These are phyloP conservation scores for Lizonia empirigonia DNA, from an alignment of 2,329 filamentous ascomycete genomes.

Conservation along the genomic window DNA sequence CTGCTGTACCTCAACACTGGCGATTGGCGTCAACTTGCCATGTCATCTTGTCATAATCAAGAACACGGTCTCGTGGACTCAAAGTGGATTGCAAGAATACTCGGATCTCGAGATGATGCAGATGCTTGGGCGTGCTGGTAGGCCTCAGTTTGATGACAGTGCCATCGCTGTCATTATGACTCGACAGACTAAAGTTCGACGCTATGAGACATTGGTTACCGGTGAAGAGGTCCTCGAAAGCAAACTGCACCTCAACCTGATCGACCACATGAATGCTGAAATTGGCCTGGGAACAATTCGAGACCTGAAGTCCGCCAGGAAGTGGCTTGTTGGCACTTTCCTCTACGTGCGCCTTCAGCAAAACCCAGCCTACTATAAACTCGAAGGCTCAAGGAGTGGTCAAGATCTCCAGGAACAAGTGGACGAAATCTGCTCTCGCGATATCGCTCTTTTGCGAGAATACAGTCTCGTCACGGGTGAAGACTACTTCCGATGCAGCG, in stretches of 20 bases:
- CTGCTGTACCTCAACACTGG: conserved; percentile 84
- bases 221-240: conserved; percentile 78
- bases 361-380: conserved; percentile 73
- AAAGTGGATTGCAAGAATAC: conserved; percentile 67
- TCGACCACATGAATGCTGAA: conserved; percentile 85
- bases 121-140: conserved; percentile 83
- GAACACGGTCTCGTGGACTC: conserved; percentile 69
- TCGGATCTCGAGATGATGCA: conserved; percentile 87
- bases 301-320: conserved; percentile 67
- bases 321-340: conserved; percentile 79
- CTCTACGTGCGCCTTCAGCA: conserved; percentile 73
- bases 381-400: conserved; percentile 59
- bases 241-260: conserved; percentile 75
- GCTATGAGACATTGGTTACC: conserved; percentile 75
- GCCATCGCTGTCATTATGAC: conserved; percentile 83
- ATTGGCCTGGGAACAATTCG: conserved; percentile 76
- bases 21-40: conserved; percentile 82
- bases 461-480: conserved; percentile 60
- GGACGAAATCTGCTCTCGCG: conserved; percentile 71
- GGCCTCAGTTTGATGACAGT: conserved; percentile 80
- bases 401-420: conserved; percentile 66
- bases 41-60: conserved; percentile 85
- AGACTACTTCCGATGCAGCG: conserved; percentile 65
- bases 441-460: conserved; percentile 69
- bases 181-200: conserved; percentile 63